Evolutionary conservation across 2,329 filamentous ascomycete genomes (phyloP), one percentile per base, ranked within the genome.

Genomic region (Paecilomyces fulvus): DNA sequence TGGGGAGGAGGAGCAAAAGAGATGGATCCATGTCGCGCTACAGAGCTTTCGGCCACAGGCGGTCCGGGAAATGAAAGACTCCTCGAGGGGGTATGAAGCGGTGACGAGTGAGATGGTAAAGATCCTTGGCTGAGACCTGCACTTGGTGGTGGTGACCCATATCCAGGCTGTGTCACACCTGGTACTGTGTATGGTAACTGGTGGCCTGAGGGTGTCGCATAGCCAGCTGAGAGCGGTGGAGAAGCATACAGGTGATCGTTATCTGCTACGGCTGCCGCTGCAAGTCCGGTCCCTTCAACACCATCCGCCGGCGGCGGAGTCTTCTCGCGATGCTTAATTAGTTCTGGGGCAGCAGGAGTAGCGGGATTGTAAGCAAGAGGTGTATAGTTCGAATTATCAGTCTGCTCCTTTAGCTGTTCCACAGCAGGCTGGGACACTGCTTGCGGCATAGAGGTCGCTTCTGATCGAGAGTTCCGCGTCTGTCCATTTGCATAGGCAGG

Each of bases 331-430:
- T 84, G 79, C 48, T 80, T 76, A 54, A 86, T 84, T 1, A 82
- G 83, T 64, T 87, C 84, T 6, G 84, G 84, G 0, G 83, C 83
- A n/a, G 83, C 76, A 21, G 84, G 84, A 4, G 84, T 83, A 9
- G 84, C 83, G 14, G 84, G 84, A 61, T 86, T 86, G 65, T 87
- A 87, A n/a, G 82, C 80, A 59, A 84, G 74, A 3, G 82, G 81
- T 2, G 77, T 68, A 58, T 75, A 79, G 60, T 66, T 70, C 37
- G 69, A 63, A 33, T 62, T 60, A 51, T 60, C 63, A 20, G 59
- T 61, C 53, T 43, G 37, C 37, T 43, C 37, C 37, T 43, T 43
- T 12, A 12, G 37, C n/a, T 43, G 37, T n/a, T 59, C 59, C 20
- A 64, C 49, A 8, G 59, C 54, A 2, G 59, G 55, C 20, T 67